Evolutionary conservation across 768 basidiomycete genomes (phyloP).

Genomic region (Boletus insuetus): DNA sequence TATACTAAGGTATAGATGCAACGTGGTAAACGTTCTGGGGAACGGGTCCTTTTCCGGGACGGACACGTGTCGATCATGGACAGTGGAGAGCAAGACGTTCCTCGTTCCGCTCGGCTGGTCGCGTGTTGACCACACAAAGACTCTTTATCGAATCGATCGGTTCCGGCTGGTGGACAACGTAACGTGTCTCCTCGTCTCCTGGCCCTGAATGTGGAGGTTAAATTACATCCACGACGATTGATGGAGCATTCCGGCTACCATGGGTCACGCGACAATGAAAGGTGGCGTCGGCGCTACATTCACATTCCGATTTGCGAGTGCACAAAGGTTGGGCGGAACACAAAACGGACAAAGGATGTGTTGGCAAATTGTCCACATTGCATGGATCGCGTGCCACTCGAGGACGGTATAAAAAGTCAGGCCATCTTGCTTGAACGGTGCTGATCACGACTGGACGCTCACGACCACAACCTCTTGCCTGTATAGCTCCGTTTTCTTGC

Average conservation of each 20-base stretch:
- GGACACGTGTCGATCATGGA: no score
- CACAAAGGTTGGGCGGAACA: slow-evolving; percentile 16
- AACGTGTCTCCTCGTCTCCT: not conserved
- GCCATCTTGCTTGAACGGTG: not conserved
- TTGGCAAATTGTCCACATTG: not conserved
- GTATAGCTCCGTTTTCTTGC: not conserved
- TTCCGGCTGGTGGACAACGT: no score
- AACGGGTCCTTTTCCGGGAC: no score
- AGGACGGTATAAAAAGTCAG: slow-evolving; percentile 7
- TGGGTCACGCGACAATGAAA: slow-evolving; percentile 6
- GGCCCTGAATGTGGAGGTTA: not conserved
- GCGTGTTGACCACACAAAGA: not conserved
- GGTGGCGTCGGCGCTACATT: not conserved
- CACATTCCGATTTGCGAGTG: not conserved
- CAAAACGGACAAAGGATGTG: slow-evolving; percentile 16
- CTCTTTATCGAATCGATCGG: no score
- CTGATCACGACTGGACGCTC: not conserved
- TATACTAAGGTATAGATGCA: not conserved
- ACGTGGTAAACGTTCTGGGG: not conserved
- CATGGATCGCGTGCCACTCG: slow-evolving; percentile 3
- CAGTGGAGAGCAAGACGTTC: no score
- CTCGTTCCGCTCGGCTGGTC: no score
- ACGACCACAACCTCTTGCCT: not conserved
- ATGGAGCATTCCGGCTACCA: not conserved
- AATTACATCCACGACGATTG: not conserved